phyloP scores from a whole-genome alignment of 2,329 filamentous ascomycete genomes.

The Trichoderma hamatum region DNA sequence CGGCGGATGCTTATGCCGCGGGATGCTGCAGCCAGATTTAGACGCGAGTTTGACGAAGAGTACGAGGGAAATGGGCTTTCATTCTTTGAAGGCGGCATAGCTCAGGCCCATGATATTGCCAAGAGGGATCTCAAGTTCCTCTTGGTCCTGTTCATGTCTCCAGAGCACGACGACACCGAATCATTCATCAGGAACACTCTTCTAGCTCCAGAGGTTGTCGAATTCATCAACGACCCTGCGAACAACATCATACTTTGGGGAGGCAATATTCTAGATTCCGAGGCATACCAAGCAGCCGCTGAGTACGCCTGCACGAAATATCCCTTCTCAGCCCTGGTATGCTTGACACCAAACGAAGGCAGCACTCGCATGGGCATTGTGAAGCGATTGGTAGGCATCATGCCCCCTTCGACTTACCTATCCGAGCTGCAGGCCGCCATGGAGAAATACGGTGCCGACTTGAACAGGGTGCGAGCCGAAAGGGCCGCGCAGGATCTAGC shows the following conservation, averaged over 20 bases:
- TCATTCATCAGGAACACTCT: constrained; percentile 82
- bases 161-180: constrained; percentile 91
- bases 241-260: constrained; percentile 90
- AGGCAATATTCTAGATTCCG: constrained; percentile 88
- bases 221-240: constrained; percentile 71
- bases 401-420: constrained; percentile 70
- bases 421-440: constrained; percentile 75
- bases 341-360: constrained; percentile 82
- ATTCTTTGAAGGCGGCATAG: constrained; percentile 87
- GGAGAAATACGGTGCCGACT: constrained; percentile 72
- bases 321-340: constrained; percentile 84
- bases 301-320: constrained; percentile 90
- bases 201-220: constrained; percentile 71
- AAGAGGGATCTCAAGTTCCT: constrained; percentile 92
- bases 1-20: constrained; percentile 78
- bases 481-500: constrained; percentile 78
- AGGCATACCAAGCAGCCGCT: constrained; percentile 89
- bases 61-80: constrained; percentile 74
- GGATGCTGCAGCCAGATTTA: constrained; percentile 86
- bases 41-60: constrained; percentile 92
- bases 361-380: constrained; percentile 90
- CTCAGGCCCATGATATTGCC: constrained; percentile 84
- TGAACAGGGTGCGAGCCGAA: constrained; percentile 74
- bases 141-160: constrained; percentile 83
- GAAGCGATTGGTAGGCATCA: constrained; percentile 73